Evolutionary conservation across 2,329 filamentous ascomycete species (phyloP).

Genomic region (Sclerotinia nivalis): DNA sequence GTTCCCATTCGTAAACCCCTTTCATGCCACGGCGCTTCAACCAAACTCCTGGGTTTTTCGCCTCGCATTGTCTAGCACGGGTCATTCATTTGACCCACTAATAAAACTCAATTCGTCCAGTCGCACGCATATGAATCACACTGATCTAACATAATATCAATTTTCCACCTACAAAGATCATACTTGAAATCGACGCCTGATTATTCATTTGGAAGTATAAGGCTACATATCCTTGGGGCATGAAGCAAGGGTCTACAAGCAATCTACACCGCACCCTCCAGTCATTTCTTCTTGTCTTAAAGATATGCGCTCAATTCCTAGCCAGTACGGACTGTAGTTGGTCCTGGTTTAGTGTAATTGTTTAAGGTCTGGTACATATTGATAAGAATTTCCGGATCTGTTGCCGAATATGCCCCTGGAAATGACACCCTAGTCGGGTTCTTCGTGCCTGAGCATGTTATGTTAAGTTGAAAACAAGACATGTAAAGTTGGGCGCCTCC

Average conservation of each 20-base stretch:
- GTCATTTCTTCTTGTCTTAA: background rate
- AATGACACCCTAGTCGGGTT: constrained; percentile 10
- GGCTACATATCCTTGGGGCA: background rate
- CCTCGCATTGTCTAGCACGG: background rate
- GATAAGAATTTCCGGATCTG: constrained; percentile 51
- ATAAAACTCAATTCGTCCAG: background rate
- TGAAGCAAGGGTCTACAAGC: background rate
- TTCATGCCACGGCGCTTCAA: constrained; percentile 13
- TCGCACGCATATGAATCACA: background rate
- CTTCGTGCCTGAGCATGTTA: constrained; percentile 14
- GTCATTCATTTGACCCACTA: background rate
- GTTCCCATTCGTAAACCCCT: background rate
- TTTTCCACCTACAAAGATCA: background rate
- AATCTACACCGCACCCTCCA: background rate
- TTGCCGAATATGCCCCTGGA: constrained; percentile 24
- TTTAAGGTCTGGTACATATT: constrained; percentile 44
- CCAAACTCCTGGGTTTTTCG: constrained; percentile 8
- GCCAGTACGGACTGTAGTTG: constrained; percentile 30
- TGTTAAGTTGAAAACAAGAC: constrained; percentile 36
- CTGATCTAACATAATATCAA: constrained; percentile 1
- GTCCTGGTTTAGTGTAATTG: constrained; percentile 40
- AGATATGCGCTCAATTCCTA: constrained; percentile 1
- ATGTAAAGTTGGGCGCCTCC: constrained; percentile 46
- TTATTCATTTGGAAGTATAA: background rate
- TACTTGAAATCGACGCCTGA: background rate